phyloP scores from a whole-genome alignment of 140 eudicot genomes.

The Anethum foeniculum region DNA sequence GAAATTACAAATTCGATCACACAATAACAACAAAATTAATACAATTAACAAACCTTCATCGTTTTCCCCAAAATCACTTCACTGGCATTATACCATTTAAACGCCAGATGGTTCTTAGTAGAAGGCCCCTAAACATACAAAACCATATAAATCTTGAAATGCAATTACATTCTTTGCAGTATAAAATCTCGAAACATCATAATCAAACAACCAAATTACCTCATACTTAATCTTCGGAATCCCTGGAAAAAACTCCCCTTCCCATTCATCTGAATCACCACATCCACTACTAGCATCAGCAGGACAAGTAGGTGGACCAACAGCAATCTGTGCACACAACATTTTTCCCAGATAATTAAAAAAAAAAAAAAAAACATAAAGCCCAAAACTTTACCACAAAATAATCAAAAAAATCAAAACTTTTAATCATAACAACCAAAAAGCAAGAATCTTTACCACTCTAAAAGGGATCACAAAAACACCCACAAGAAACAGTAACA shows the following conservation, averaged over 20 bases:
- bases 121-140: conserved; percentile 60
- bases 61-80: conserved; percentile 95
- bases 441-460: conserved; percentile 37
- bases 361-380: background rate
- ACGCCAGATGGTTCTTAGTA: conserved; percentile 75
- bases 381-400: too few species aligned
- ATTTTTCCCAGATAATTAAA: background rate
- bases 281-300: conserved; percentile 56
- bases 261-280: conserved; percentile 54
- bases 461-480: conserved; percentile 23
- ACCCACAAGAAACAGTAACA: conserved; percentile 36
- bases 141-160: background rate
- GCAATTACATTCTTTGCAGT: background rate
- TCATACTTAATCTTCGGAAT: conserved; percentile 90
- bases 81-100: conserved; percentile 79
- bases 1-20: background rate
- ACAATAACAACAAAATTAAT: background rate
- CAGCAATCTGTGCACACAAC: conserved; percentile 36
- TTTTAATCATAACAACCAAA: background rate
- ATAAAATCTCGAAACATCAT: background rate
- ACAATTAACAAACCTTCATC: conserved; percentile 51
- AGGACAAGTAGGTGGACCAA: conserved; percentile 80
- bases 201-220: conserved; percentile 27
- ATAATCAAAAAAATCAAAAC: background rate
- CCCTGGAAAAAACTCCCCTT: conserved; percentile 89